Base-by-base conservation (phyloP, 179 eudicot species). In the Spinacia oleracea region DNA sequence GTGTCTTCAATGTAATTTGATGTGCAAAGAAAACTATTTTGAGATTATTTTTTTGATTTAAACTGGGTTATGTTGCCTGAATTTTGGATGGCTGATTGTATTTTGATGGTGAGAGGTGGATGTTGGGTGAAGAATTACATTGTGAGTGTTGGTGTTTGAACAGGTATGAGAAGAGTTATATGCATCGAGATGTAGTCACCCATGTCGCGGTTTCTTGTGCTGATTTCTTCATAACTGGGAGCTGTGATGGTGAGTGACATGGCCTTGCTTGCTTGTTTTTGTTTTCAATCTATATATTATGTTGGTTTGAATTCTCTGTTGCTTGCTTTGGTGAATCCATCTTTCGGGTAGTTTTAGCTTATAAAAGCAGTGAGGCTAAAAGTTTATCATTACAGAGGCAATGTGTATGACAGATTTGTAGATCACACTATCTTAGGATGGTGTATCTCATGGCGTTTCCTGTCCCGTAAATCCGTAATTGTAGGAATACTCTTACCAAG, bases 111-210 rank as follows among this genome's bases (percentile, higher is more conserved):
- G 77, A 46, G 42, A 27, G 23, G 15, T 29, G 27, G 48, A 43
- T 10, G 14, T 15, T 6, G 65, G 12, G 1, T 42, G 40, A 38
- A 62, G 67, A n/a, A 11, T 62, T 40, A 51, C 64, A 9, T 34
- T 55, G 56, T 45, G 72, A 46, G 66, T 69, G 70, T 73, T 63
- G 79, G 56, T 77, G 27, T 46, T 50, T 75, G 55, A 64, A 21
- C 81, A 93, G 98, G 97, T 93, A 93, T 74, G 98, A 93, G 90
- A 93, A 95, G 84, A 95, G 98, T 80, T 95, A 90, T 79, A 95
- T 95, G 98, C 98, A 95, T 76, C 93, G 98, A 51, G 98, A 95
- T 87, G 93, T 95, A 79, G 95, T 95, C 34, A 95, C 98, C 7
- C 98, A 95, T 85, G 98, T 95, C 77, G 98, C 97, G 16, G 94